Percentiles rank a stretch among this genome's conserved stretches.
These are phyloP conservation scores for Coemansia sp. DNA, from an alignment of 192 early-diverging fungal species.

Conservation along the genomic window DNA sequence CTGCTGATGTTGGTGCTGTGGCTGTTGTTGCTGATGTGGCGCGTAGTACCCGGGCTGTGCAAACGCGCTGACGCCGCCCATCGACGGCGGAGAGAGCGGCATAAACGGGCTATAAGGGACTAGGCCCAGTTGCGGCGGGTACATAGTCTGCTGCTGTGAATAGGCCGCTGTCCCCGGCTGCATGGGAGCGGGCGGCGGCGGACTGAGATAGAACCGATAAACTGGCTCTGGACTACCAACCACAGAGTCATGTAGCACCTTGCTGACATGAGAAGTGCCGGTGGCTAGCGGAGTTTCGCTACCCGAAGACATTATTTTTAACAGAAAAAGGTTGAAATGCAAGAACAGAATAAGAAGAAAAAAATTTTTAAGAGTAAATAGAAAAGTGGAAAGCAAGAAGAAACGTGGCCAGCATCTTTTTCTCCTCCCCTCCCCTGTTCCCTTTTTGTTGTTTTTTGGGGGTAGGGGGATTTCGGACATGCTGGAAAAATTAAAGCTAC, in stretches of 20 bases:
- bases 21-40: background rate
- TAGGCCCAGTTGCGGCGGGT: conserved; percentile 30
- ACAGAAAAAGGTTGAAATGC: background rate
- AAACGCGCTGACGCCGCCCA: conserved; percentile 38
- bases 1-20: conserved; percentile 6
- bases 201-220: conserved; percentile 49
- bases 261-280: conserved; percentile 4
- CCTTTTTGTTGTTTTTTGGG: conserved; percentile 1
- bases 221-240: conserved; percentile 39
- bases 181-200: conserved; percentile 30
- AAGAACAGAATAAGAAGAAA: background rate
- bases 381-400: background rate
- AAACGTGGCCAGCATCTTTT: background rate
- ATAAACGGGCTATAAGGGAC: conserved; percentile 32
- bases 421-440: background rate
- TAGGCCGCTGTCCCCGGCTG: conserved; percentile 9
- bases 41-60: conserved; percentile 41
- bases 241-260: background rate
- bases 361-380: background rate
- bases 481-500: background rate
- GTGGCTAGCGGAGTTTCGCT: conserved; percentile 37
- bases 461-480: background rate
- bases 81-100: conserved; percentile 25
- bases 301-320: conserved; percentile 29
- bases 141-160: conserved; percentile 24